phyloP scores from a whole-genome alignment of 179 eudicot genomes.

The Vitellaria paradoxa region DNA sequence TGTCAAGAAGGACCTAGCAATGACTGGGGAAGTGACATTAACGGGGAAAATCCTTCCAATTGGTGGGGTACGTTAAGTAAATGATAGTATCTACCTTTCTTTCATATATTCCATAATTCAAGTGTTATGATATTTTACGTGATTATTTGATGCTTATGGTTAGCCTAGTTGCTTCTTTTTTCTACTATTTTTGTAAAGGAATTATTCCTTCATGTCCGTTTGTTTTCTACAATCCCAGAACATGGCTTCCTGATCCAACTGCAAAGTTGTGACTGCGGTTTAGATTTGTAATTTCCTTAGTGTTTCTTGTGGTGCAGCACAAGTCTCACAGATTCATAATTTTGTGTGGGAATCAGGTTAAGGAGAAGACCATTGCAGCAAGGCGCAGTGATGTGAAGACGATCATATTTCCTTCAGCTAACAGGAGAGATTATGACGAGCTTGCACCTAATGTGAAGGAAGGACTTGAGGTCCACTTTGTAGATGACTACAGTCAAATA shows the following conservation, averaged over 20 bases:
- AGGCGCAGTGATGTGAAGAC: slow-evolving; percentile 91
- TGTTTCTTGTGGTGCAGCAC: not conserved
- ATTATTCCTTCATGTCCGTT: not conserved
- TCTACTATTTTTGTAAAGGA: no score
- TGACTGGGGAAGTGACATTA: slow-evolving; percentile 98
- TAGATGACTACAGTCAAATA: slow-evolving; percentile 77
- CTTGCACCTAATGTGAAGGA: slow-evolving; percentile 87
- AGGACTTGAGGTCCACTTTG: slow-evolving; percentile 97
- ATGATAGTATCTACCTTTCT: not conserved
- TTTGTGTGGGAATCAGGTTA: slow-evolving; percentile 55
- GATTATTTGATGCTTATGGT: not conserved
- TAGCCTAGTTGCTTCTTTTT: not conserved
- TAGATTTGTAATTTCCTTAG: not conserved
- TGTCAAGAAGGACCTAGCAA: slow-evolving; percentile 87
- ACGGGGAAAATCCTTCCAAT: slow-evolving; percentile 94
- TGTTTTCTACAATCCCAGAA: not conserved
- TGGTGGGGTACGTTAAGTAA: slow-evolving; percentile 85
- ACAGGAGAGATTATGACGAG: slow-evolving; percentile 90
- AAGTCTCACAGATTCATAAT: not conserved
- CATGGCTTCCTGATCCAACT: not conserved
- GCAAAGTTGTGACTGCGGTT: not conserved
- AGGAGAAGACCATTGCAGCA: slow-evolving; percentile 98
- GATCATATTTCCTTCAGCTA: slow-evolving; percentile 87
- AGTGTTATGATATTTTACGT: not conserved
- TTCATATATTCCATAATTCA: not conserved